phyloP scores from a whole-genome alignment of 2,329 filamentous ascomycete species.

The Aspergillus neotritici region DNA sequence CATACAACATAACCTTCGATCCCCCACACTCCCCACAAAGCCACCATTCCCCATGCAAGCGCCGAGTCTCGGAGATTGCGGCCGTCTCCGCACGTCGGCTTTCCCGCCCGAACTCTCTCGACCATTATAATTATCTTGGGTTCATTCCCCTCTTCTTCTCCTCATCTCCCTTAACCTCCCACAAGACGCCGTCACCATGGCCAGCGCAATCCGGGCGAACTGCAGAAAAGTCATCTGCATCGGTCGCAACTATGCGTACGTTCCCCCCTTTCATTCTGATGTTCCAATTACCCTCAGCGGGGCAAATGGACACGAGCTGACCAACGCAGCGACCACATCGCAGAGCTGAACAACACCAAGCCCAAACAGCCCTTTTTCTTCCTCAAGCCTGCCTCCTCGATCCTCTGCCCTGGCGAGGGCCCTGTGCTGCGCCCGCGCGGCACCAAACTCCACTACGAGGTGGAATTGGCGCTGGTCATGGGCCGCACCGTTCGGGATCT shows the following conservation, averaged over 20 bases:
- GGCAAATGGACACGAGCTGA: slow-evolving; percentile 2
- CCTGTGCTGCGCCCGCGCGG: slow-evolving; percentile 77
- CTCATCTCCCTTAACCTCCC: background rate
- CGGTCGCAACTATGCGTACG: slow-evolving; percentile 90
- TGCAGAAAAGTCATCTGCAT: slow-evolving; percentile 82
- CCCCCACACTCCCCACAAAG: too few relatives aligned
- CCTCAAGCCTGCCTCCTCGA: slow-evolving; percentile 84
- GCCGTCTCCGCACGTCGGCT: slow-evolving; percentile 14
- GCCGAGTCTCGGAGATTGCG: slow-evolving; percentile 20
- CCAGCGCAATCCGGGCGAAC: slow-evolving; percentile 46
- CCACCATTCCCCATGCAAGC: background rate
- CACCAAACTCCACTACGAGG: slow-evolving; percentile 85
- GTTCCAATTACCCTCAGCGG: background rate
- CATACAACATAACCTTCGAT: too few relatives aligned
- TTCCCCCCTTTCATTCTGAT: slow-evolving; percentile 13
- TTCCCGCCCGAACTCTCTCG: slow-evolving; percentile 1
- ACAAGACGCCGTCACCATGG: slow-evolving; percentile 18
- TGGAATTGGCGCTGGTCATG: slow-evolving; percentile 86
- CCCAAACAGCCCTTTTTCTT: slow-evolving; percentile 99
- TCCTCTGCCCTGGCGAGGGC: slow-evolving; percentile 71
- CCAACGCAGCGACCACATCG: slow-evolving; percentile 71
- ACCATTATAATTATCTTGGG: slow-evolving; percentile 2
- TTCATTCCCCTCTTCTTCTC: slow-evolving; percentile 1
- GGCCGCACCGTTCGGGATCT: slow-evolving; percentile 75
- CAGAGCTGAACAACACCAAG: slow-evolving; percentile 77